A percentile compares a stretch with the other conserved stretches of the same genome.
These are phyloP conservation scores for Cryphonectria radicalis DNA, from an alignment of 2,329 filamentous ascomycete genomes.

Conservation along the genomic window DNA sequence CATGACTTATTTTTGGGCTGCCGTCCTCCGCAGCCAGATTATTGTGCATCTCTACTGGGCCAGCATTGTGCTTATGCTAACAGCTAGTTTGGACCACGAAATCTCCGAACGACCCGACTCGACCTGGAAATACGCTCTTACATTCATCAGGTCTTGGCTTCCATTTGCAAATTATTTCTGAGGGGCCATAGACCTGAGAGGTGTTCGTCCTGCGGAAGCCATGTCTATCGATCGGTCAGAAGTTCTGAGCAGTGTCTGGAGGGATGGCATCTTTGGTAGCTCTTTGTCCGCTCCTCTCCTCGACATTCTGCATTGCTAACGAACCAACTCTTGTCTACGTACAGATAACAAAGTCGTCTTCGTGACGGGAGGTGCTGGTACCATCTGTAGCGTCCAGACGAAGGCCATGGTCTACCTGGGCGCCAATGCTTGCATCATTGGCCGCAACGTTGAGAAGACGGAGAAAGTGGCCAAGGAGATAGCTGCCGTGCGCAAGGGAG, in stretches of 20 bases:
- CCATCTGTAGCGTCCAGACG: slow-evolving; percentile 93
- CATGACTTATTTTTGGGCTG: slow-evolving; percentile 16
- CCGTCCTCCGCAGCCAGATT: slow-evolving; percentile 14
- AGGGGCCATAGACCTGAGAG: not conserved
- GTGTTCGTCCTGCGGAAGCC: not conserved
- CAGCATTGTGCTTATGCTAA: slow-evolving; percentile 24
- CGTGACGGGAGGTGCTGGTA: slow-evolving; percentile 91
- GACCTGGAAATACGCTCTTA: not conserved
- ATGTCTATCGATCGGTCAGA: slow-evolving; percentile 50
- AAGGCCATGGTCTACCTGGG: slow-evolving; percentile 88
- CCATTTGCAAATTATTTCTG: not conserved
- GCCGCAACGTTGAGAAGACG: slow-evolving; percentile 87
- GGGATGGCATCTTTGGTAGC: slow-evolving; percentile 83
- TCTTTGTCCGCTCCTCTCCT: not conserved
- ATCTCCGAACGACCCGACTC: not conserved
- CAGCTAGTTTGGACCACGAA: slow-evolving; percentile 20
- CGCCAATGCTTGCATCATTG: slow-evolving; percentile 91
- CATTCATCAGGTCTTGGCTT: not conserved
- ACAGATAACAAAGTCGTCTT: slow-evolving; percentile 87
- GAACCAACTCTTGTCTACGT: not conserved
- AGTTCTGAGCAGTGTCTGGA: slow-evolving; percentile 84
- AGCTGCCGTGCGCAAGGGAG: slow-evolving; percentile 74
- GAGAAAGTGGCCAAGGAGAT: slow-evolving; percentile 81
- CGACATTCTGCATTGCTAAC: not conserved
- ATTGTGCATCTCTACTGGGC: slow-evolving; percentile 24